Percentiles rank a stretch among this genome's conserved stretches.
Evolutionary conservation across 768 basidiomycete genomes (phyloP).

Genomic region (Tricholomella constricta): DNA sequence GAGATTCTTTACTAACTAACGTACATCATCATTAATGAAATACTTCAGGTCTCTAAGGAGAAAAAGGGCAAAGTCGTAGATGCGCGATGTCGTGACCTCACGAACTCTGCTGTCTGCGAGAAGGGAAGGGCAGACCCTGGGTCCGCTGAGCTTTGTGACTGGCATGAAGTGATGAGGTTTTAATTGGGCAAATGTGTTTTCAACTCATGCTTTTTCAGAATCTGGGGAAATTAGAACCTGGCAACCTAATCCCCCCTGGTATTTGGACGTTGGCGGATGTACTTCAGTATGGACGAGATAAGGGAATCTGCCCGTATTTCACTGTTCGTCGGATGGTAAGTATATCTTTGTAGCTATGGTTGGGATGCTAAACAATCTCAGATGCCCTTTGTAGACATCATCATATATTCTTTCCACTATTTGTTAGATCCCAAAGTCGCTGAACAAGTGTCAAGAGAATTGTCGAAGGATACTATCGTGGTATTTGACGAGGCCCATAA

Average conservation of each 20-base stretch:
- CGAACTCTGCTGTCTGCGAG: conserved; percentile 80
- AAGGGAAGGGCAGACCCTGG: conserved; percentile 86
- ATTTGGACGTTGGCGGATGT: conserved; percentile 96
- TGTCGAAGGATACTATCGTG: conserved; percentile 97
- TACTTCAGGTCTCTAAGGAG: conserved; percentile 83
- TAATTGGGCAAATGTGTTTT: conserved; percentile 1
- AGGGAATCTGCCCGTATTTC: conserved; percentile 92
- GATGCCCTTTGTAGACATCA: conserved; percentile 94
- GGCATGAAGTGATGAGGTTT: conserved; percentile 88
- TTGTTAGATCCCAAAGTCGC: conserved; percentile 98
- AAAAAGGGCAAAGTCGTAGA: conserved; percentile 99
- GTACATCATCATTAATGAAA: conserved; percentile 2
- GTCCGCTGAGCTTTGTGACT: conserved; percentile 88
- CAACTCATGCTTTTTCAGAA: conserved; percentile 51
- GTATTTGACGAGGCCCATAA: conserved; percentile 99
- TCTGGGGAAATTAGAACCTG: conserved; percentile 78
- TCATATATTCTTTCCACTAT: conserved; percentile 99
- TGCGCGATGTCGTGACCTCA: conserved; percentile 94
- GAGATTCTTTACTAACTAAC: conserved; percentile 17
- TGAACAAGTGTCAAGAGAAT: conserved; percentile 97
- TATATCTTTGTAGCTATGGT: not conserved
- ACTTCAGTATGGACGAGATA: conserved; percentile 83
- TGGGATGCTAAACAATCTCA: conserved; percentile 32
- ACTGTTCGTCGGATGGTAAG: conserved; percentile 91
- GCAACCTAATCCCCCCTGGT: conserved; percentile 79